These are phyloP conservation scores for Litsea cubeba DNA, from an alignment of 164 flowering plant genomes.

Conservation along the genomic window DNA sequence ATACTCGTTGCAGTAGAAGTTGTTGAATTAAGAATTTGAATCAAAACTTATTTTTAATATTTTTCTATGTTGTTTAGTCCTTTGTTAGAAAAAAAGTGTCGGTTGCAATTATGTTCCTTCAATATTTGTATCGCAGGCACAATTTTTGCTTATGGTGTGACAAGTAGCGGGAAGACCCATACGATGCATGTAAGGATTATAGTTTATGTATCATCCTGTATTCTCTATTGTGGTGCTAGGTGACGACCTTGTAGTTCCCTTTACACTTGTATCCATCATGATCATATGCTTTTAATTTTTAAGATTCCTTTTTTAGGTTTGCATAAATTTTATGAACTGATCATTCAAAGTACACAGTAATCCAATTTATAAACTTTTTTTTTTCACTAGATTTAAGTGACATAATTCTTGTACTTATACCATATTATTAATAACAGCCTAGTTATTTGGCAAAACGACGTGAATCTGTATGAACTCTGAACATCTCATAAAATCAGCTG, in stretches of 20 bases:
- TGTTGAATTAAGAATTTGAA: not conserved
- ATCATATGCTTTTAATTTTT: too few species aligned
- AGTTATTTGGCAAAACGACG: not conserved
- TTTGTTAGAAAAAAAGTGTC: not conserved
- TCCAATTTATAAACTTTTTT: not conserved
- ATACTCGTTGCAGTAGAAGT: not conserved
- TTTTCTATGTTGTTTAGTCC: not conserved
- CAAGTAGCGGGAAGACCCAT: constrained; percentile 97
- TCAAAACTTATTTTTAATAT: not conserved
- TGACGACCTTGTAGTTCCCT: not conserved
- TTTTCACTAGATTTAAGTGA: not conserved
- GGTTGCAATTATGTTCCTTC: not conserved
- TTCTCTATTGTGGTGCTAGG: not conserved
- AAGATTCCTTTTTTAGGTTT: not conserved
- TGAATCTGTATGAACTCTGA: too few species aligned
- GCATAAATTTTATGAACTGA: not conserved
- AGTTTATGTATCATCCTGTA: not conserved
- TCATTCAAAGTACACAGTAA: not conserved
- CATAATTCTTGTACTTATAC: not conserved
- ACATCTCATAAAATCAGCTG: too few species aligned
- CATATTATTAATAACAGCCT: not conserved
- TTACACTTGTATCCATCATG: not conserved
- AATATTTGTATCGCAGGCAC: constrained; percentile 45
- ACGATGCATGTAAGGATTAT: constrained; percentile 77
- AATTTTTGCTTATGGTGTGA: constrained; percentile 95